Conservation (phyloP, 2,329 filamentous ascomycete species). For the Cladosporium sp. region DNA sequence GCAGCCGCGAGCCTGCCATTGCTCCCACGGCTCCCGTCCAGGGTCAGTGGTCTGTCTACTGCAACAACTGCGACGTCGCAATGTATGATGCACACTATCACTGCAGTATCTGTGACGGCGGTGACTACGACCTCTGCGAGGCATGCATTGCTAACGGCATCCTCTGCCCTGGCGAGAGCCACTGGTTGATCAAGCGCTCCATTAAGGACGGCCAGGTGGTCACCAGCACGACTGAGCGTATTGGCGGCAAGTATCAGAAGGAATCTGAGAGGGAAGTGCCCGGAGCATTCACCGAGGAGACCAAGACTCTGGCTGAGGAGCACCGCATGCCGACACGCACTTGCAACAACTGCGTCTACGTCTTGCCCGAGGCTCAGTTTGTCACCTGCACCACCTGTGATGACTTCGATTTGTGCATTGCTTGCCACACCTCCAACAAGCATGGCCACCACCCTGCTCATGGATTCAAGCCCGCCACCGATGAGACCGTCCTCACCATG, state of each 20-base stretch:
- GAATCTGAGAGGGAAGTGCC: constrained; percentile 34
- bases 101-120: constrained; percentile 86
- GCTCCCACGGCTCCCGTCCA: constrained; percentile 20
- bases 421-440: constrained; percentile 66
- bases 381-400: constrained; percentile 79
- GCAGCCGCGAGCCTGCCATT: constrained; percentile 33
- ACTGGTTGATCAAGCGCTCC: constrained; percentile 92
- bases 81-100: constrained; percentile 85
- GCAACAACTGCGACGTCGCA: constrained; percentile 77
- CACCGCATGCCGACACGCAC: constrained; percentile 52
- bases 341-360: constrained; percentile 63
- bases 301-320: constrained; percentile 33
- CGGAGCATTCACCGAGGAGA: constrained; percentile 40
- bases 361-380: constrained; percentile 67
- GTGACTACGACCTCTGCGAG: constrained; percentile 90
- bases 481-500: constrained; percentile 55
- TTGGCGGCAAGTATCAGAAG: constrained; percentile 53
- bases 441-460: constrained; percentile 93
- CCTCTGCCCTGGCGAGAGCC: constrained; percentile 69
- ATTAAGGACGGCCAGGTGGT: constrained; percentile 72
- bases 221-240: constrained; percentile 77
- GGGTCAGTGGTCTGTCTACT: constrained; percentile 73
- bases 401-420: constrained; percentile 86
- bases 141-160: constrained; percentile 68
- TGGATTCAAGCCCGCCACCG: constrained; percentile 63